Conservation (phyloP, 179 eudicot species). For the Beta lomatogona region DNA sequence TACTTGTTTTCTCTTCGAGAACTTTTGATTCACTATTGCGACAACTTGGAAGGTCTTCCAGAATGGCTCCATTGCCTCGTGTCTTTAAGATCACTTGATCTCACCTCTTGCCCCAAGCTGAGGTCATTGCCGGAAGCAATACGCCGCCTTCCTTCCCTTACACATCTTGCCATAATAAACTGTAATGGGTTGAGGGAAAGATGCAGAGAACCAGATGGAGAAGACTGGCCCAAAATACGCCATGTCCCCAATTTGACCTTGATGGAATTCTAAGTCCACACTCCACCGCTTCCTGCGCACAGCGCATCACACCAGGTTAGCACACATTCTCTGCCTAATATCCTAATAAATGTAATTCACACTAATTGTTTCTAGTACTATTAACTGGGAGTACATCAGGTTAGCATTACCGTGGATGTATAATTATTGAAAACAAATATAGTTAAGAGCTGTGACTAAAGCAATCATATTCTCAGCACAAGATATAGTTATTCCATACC, state of each 20-base stretch:
- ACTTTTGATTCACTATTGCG: too few relatives aligned
- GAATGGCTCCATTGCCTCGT: conserved; percentile 11
- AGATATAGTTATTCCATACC: too few relatives aligned
- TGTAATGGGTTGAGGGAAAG: neutral
- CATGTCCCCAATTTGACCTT: neutral
- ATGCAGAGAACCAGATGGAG: neutral
- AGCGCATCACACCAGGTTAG: neutral
- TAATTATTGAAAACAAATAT: too few relatives aligned
- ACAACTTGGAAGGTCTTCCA: neutral
- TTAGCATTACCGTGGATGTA: too few relatives aligned
- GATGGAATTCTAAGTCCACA: neutral
- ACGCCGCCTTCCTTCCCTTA: neutral
- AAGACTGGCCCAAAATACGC: neutral
- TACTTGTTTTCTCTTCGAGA: conserved; percentile 6
- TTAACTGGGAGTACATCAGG: too few relatives aligned
- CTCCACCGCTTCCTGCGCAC: neutral
- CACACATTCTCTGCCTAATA: neutral
- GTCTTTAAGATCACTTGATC: neutral
- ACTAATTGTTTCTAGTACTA: too few relatives aligned
- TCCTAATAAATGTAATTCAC: too few relatives aligned
- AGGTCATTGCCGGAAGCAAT: conserved; percentile 1
- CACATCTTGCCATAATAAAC: neutral
- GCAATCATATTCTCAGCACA: too few relatives aligned
- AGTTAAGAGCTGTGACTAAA: too few relatives aligned
- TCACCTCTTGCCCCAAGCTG: neutral